Evolutionary conservation across 2,329 filamentous ascomycete species (phyloP), one percentile per base, ranked within the genome.

Genomic region (Stachybotrys elegans): DNA sequence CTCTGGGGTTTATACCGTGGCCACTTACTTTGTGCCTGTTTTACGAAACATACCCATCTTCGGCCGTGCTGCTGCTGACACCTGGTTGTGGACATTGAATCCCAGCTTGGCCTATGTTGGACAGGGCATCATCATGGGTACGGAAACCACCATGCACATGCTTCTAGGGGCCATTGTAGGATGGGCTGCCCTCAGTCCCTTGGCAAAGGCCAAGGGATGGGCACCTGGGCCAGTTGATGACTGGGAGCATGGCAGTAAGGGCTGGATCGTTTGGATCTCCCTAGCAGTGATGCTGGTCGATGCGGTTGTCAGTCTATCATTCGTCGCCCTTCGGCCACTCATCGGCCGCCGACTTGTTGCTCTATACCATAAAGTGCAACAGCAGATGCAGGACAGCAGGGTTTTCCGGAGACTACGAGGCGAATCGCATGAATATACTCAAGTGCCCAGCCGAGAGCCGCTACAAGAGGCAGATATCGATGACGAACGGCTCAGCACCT

Each of bases 41-140:
- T 67, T 97, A 17, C 84, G 90, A 44, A 85, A 88, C 52, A 71
- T 98, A n/a, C 93, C 93, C 1, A 72, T 98, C 21, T 88, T 97
- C 53, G 93, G 93, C 1, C 68, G 76, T 1, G 67, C 77, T 2
- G 78, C 94, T 6, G 90, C 90, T 0, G 68, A 78, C 1, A 80
- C 80, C 2, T 98, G 92, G 92, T 77, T 96, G 1, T 98, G 93
- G 93, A 93, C 88, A 1, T 71, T 98, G 6, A 98, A 98, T 53
- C 93, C 93, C 0, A 96, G 90, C 37, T 84, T 95, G n/a, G 93
- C 93, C 3, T 98, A 98, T 61, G 83, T 97, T 21, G 93, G 93
- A 0, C 93, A 98, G 67, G 93, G 93, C 11, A 94, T 98, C 49
- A 97, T 98, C 58, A 98, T 98, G 93, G 93, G 93, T 0, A 88